A percentile compares a stretch with the other conserved stretches of the same genome.
These are phyloP conservation scores for Exophiala sp. DNA, from an alignment of 2,329 filamentous ascomycete species.

Conservation along the genomic window DNA sequence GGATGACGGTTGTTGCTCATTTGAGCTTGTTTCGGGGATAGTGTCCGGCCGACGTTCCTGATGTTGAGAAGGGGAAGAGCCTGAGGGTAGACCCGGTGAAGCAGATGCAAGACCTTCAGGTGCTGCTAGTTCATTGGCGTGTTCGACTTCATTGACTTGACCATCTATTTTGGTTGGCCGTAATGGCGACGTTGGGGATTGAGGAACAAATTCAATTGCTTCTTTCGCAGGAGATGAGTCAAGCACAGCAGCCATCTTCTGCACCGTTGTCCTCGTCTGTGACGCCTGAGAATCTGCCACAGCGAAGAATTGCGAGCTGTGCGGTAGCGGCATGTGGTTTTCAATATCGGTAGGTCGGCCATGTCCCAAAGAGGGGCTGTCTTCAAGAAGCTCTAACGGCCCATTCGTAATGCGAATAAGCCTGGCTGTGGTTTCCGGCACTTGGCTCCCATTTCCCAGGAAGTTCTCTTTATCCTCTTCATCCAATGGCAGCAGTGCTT, in stretches of 20 bases:
- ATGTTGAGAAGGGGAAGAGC: background rate
- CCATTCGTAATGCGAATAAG: constrained; percentile 9
- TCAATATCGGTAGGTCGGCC: background rate
- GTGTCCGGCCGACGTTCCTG: constrained; percentile 12
- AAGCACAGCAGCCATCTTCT: background rate
- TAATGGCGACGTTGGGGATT: constrained; percentile 15
- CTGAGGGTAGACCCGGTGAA: background rate
- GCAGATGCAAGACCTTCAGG: background rate
- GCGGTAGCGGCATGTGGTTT: background rate
- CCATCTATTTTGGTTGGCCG: background rate
- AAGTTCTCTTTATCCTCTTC: constrained; percentile 50
- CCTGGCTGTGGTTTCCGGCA: constrained; percentile 32
- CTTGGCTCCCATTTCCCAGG: constrained; percentile 30
- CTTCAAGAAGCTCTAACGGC: constrained; percentile 9
- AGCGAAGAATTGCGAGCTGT: constrained; percentile 18
- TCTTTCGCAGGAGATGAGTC: constrained; percentile 9
- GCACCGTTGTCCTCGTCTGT: constrained; percentile 6
- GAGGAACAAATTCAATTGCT: constrained; percentile 23
- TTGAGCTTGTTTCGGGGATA: constrained; percentile 24
- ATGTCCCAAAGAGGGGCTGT: constrained; percentile 19
- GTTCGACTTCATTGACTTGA: background rate
- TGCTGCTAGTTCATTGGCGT: background rate
- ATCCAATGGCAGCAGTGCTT: constrained; percentile 31
- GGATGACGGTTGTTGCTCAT: constrained; percentile 5
- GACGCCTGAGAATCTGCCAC: constrained; percentile 25